phyloP scores from a whole-genome alignment of 2,329 filamentous ascomycete genomes.

The Botrytis squamosa region DNA sequence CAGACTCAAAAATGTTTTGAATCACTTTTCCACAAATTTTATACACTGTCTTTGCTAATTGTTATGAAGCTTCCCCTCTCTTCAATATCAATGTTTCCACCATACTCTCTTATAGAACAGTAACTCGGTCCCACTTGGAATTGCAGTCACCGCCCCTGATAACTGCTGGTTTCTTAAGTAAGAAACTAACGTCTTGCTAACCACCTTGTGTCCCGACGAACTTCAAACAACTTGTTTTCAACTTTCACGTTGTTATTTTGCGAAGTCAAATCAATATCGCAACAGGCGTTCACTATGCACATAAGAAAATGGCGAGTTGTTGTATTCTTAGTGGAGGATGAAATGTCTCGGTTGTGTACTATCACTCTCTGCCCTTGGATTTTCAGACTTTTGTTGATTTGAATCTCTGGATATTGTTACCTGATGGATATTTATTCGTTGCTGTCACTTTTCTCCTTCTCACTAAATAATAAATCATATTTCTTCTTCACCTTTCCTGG shows the following conservation, averaged over 20 bases:
- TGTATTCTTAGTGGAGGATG: background rate
- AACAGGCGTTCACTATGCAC: background rate
- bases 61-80: background rate
- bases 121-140: background rate
- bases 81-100: background rate
- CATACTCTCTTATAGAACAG: background rate
- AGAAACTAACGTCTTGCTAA: background rate
- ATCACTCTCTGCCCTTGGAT: background rate
- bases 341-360: background rate
- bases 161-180: background rate
- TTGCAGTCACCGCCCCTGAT: background rate
- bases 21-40: background rate
- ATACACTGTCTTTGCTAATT: background rate
- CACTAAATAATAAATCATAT: no score
- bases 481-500: no score
- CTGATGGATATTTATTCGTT: no score
- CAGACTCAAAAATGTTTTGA: background rate
- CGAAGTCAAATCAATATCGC: background rate
- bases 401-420: background rate
- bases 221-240: background rate
- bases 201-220: background rate
- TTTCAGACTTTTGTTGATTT: background rate
- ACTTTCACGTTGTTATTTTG: background rate
- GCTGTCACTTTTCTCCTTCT: no score
- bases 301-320: background rate